These are phyloP conservation scores for Aspergillus chevalieri DNA, from an alignment of 2,329 filamentous ascomycete species.

Conservation along the genomic window DNA sequence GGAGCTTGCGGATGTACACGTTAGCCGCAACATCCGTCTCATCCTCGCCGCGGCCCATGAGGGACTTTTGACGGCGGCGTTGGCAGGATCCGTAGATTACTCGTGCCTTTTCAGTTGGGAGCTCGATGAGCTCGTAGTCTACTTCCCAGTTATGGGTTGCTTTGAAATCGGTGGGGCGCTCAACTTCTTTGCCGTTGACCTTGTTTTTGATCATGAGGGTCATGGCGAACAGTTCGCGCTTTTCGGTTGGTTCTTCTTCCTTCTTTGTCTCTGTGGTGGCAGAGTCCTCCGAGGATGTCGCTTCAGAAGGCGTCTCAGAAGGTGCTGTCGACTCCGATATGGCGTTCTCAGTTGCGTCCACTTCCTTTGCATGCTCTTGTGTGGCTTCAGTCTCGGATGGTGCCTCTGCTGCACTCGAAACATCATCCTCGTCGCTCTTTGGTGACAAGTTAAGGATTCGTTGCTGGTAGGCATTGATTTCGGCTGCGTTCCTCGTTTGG, in stretches of 20 bases:
- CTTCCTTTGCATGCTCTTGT: background rate
- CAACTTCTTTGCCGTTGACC: constrained; percentile 60
- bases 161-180: constrained; percentile 51
- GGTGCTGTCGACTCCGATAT: background rate
- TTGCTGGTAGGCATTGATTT: constrained; percentile 63
- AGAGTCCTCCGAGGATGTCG: constrained; percentile 1
- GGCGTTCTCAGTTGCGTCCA: background rate
- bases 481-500: constrained; percentile 61
- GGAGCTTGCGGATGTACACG: constrained; percentile 39
- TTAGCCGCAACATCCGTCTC: constrained; percentile 38
- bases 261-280: constrained; percentile 3
- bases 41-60: constrained; percentile 33
- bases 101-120: constrained; percentile 42
- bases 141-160: constrained; percentile 58
- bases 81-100: constrained; percentile 54
- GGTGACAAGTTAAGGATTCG: constrained; percentile 32
- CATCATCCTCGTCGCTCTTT: constrained; percentile 7
- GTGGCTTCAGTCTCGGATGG: background rate
- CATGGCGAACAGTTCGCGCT: constrained; percentile 55
- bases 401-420: constrained; percentile 1
- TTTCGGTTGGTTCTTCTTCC: background rate
- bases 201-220: constrained; percentile 66
- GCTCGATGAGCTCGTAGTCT: constrained; percentile 70
- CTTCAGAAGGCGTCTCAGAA: background rate
- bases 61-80: constrained; percentile 47